Percentiles rank a stretch among this genome's conserved stretches.
phyloP scores from a whole-genome alignment of 768 basidiomycete genomes.

The Mycena chlorophos region DNA sequence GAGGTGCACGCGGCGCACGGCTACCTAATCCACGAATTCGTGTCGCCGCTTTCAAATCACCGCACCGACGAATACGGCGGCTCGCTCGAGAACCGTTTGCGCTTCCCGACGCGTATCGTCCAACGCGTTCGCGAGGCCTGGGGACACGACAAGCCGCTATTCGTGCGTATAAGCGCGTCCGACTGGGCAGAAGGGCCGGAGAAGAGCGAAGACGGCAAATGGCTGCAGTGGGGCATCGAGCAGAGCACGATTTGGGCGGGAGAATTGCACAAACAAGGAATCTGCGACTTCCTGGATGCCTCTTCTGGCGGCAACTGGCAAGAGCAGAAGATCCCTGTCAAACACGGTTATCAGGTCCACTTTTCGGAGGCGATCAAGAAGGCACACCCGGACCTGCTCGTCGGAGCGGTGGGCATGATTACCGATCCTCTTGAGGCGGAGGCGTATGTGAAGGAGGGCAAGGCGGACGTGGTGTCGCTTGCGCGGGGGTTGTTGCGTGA shows the following conservation, averaged over 20 bases:
- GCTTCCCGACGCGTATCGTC: conserved; percentile 62
- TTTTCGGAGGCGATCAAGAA: conserved; percentile 69
- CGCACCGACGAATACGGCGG: conserved; percentile 77
- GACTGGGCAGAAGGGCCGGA: conserved; percentile 66
- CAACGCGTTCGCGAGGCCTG: conserved; percentile 54
- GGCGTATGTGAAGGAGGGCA: conserved; percentile 59
- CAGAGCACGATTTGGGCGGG: conserved; percentile 64
- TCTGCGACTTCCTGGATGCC: conserved; percentile 73
- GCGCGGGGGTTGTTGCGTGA: conserved; percentile 68
- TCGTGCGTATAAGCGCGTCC: conserved; percentile 65
- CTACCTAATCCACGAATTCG: conserved; percentile 66
- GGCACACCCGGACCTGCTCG: conserved; percentile 51
- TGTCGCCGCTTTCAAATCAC: conserved; percentile 73
- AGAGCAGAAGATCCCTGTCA: conserved; percentile 55
- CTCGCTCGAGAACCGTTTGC: conserved; percentile 68
- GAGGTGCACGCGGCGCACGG: conserved; percentile 75
- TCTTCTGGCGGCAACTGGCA: conserved; percentile 67
- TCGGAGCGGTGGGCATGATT: conserved; percentile 75
- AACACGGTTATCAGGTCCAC: conserved; percentile 62
- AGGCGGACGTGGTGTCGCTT: conserved; percentile 68
- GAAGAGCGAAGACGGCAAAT: conserved; percentile 55
- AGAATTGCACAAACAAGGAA: conserved; percentile 57
- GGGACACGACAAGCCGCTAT: conserved; percentile 63
- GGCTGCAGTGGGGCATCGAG: conserved; percentile 75
- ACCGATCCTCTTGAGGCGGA: conserved; percentile 56